Evolutionary conservation across 139 green algal species (phyloP), one percentile per base, ranked within the genome.

Genomic region (Coelastrella sp.): DNA sequence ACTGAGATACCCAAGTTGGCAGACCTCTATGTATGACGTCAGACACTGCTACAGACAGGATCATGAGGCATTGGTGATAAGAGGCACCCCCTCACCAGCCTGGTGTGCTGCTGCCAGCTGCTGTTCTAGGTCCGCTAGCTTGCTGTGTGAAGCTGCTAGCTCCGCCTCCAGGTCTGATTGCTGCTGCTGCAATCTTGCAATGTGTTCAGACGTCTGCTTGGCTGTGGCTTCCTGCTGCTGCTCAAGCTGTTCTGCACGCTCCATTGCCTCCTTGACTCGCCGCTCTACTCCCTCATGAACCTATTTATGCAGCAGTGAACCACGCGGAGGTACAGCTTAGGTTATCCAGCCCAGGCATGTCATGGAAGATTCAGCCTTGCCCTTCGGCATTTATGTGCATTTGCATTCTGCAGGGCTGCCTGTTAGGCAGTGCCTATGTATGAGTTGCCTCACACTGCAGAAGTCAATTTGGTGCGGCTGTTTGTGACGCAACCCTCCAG

Each of bases 271-370:
- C 27, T 68, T 63, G 38, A 93, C 91, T 2, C 89, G 88, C 48
- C 79, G 87, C 85, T 94, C 90, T 0, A 94, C 90, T 25, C 86
- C 88, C 2, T 83, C 79, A 0, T 84, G 84, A 38, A 94, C 89
- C 90, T 94, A 67, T 76, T 0, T 27, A 27, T 9, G 15, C 27
- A 11, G 15, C 57, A 19, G 23, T 48, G 73, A 7, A 63, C 5
- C 9, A 83, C 5, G 2, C 13, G 51, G 15, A 13, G 1, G 1
- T 0, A 23, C 15, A 57, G 15, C 11, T 23, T 13, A 57, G 45
- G 45, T 1, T 2, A 57, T n/a, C n/a, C n/a, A n/a, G n/a, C n/a
- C n/a, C n/a, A n/a, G n/a, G n/a, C n/a, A n/a, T n/a, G n/a, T n/a
- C n/a, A n/a, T n/a, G n/a, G n/a, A n/a, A n/a, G n/a, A n/a, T n/a